These are phyloP conservation scores for Brassica hybrid DNA, from an alignment of 441 rosid genomes.

Conservation along the genomic window DNA sequence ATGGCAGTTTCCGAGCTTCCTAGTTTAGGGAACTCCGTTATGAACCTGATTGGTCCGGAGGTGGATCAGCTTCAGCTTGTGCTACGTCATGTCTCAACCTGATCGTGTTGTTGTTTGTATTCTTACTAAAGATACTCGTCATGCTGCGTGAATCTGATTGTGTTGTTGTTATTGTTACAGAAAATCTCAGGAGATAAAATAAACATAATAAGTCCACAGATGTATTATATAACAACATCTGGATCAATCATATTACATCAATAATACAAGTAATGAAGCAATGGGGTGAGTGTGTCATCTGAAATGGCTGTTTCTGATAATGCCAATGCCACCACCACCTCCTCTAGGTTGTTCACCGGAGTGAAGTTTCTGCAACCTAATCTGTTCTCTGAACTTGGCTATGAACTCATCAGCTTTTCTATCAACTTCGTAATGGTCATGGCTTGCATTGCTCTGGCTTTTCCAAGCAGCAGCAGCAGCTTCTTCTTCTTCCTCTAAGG, in stretches of 20 bases:
- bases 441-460: constrained; percentile 47
- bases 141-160: neutral
- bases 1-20: constrained; percentile 42
- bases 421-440: constrained; percentile 70
- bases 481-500: constrained; percentile 43
- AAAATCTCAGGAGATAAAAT: constrained; percentile 23
- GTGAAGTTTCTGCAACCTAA: constrained; percentile 73
- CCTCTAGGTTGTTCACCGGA: constrained; percentile 63
- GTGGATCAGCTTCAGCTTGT: constrained; percentile 49
- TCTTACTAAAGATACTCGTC: constrained; percentile 15
- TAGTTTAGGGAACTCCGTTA: constrained; percentile 40
- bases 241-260: constrained; percentile 5
- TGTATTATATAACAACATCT: constrained; percentile 20
- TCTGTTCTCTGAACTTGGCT: constrained; percentile 89
- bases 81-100: constrained; percentile 25
- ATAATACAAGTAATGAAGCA: constrained; percentile 34
- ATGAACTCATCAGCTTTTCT: constrained; percentile 93
- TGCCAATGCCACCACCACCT: constrained; percentile 30
- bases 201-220: neutral
- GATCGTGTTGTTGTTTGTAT: constrained; percentile 30
- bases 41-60: constrained; percentile 39
- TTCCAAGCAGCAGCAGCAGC: constrained; percentile 39
- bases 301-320: constrained; percentile 39
- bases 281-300: constrained; percentile 40
- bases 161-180: constrained; percentile 14